A percentile compares a stretch with the other conserved stretches of the same genome.
These are phyloP conservation scores for Hermanozyma aechmeae DNA, from an alignment of 805 yeast species.

Conservation along the genomic window DNA sequence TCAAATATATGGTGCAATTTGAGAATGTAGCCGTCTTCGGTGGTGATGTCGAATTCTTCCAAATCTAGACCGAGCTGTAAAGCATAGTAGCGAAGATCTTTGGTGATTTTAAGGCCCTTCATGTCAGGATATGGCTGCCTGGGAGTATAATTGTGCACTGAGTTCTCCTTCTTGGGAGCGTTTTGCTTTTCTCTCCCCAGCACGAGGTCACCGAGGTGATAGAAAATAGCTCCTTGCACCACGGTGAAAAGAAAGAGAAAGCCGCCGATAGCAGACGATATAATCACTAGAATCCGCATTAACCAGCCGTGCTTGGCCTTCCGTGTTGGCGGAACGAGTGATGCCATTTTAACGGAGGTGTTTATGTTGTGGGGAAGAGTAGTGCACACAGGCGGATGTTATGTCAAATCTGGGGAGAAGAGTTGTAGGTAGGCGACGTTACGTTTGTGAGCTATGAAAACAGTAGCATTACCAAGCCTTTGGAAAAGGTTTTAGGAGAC, in stretches of 20 bases:
- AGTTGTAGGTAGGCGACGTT: no score
- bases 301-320: conserved; percentile 13
- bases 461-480: neutral
- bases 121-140: conserved; percentile 27
- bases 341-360: no score
- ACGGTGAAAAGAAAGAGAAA: conserved; percentile 17
- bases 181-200: conserved; percentile 20
- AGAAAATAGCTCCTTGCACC: conserved; percentile 17
- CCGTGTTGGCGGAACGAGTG: conserved; percentile 15
- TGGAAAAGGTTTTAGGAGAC: no score
- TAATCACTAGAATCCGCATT: conserved; percentile 11
- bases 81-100: conserved; percentile 63
- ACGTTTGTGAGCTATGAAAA: neutral
- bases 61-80: conserved; percentile 50
- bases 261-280: conserved; percentile 19
- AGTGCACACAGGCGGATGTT: no score
- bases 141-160: conserved; percentile 18
- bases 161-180: conserved; percentile 13
- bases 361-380: no score
- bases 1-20: conserved; percentile 53
- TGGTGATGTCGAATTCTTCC: conserved; percentile 49
- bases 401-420: no score
- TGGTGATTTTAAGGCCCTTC: conserved; percentile 20
- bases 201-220: conserved; percentile 19
- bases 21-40: conserved; percentile 76